Conservation (phyloP, 352 stramenopile species). For the Phytophthora ohioensis region DNA sequence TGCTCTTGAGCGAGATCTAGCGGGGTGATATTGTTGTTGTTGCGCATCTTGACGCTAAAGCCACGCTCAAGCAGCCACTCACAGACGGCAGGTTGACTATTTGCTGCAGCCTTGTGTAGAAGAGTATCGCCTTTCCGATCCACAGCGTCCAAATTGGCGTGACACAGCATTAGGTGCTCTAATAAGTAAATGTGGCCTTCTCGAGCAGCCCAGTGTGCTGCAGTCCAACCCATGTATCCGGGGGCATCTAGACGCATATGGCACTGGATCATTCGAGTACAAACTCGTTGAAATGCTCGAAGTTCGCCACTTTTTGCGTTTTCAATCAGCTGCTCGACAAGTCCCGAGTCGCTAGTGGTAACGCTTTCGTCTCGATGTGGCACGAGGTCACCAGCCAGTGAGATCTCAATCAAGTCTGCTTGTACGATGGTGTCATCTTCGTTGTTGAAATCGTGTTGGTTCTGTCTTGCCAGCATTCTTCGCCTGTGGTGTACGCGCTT, state of each 20-base stretch:
- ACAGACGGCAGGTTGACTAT: conserved; percentile 67
- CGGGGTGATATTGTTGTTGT: conserved; percentile 74
- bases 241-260: conserved; percentile 60
- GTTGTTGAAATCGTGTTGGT: conserved; percentile 30
- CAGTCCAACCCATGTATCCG: conserved; percentile 80
- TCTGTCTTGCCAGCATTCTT: conserved; percentile 21
- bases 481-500: conserved; percentile 31
- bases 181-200: conserved; percentile 73
- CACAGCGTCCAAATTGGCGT: conserved; percentile 70
- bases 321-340: conserved; percentile 74
- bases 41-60: conserved; percentile 69
- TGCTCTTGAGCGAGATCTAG: conserved; percentile 70
- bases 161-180: conserved; percentile 55
- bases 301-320: conserved; percentile 69
- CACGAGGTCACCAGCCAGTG: conserved; percentile 36
- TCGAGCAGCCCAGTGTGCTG: conserved; percentile 77
- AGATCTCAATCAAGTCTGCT: conserved; percentile 71
- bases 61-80: conserved; percentile 74
- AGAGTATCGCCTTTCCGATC: conserved; percentile 77
- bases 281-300: conserved; percentile 53
- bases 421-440: conserved; percentile 28
- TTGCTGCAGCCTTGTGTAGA: conserved; percentile 81
- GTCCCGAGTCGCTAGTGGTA: conserved; percentile 43
- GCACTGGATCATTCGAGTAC: conserved; percentile 44
- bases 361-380: conserved; percentile 3